These are phyloP conservation scores for Singerocomus inundabilis DNA, from an alignment of 1,284 basidiomycete species.

Conservation along the genomic window DNA sequence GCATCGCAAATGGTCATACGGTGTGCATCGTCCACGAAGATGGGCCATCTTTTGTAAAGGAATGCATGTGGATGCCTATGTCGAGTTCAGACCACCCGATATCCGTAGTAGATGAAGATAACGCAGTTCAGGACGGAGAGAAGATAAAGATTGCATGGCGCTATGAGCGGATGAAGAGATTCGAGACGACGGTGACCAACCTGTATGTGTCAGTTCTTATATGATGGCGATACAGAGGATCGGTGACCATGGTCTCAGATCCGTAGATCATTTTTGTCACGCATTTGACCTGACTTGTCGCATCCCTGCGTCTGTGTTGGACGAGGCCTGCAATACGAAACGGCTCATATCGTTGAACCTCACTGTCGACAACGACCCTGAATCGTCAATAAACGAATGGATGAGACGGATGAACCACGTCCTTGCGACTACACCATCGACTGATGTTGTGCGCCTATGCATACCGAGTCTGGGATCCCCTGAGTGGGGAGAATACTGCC, in stretches of 20 bases:
- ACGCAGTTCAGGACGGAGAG: constrained; percentile 39
- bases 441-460: constrained; percentile 57
- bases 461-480: constrained; percentile 71
- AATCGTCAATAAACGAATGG: constrained; percentile 6
- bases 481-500: constrained; percentile 65
- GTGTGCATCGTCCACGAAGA: constrained; percentile 67
- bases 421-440: constrained; percentile 17
- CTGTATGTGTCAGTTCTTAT: constrained; percentile 43
- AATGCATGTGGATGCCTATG: constrained; percentile 77
- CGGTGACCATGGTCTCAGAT: constrained; percentile 36
- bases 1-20: constrained; percentile 69
- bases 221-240: constrained; percentile 6
- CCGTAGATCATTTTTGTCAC: constrained; percentile 60
- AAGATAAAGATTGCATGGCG: constrained; percentile 93
- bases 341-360: constrained; percentile 39
- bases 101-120: constrained; percentile 26
- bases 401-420: constrained; percentile 23
- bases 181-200: constrained; percentile 77
- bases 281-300: constrained; percentile 71
- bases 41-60: constrained; percentile 54
- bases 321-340: constrained; percentile 39
- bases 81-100: constrained; percentile 23
- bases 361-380: constrained; percentile 2
- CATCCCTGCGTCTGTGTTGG: constrained; percentile 51
- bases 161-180: constrained; percentile 89